These are phyloP conservation scores for Leptographium galeiforme DNA, from an alignment of 2,329 filamentous ascomycete species.

Conservation along the genomic window DNA sequence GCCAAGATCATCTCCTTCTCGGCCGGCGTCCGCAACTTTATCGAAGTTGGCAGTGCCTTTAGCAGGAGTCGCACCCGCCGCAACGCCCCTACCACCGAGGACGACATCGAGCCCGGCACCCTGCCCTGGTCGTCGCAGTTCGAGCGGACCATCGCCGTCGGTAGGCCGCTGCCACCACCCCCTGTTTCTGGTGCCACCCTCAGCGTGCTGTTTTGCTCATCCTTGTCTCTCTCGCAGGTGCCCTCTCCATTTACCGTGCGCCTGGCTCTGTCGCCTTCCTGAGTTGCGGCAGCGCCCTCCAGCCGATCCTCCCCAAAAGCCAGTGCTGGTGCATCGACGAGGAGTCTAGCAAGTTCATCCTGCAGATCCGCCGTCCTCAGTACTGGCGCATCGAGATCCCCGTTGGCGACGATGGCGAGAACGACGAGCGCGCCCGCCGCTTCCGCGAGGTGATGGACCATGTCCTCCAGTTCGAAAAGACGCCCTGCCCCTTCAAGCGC, in stretches of 20 bases:
- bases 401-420: slow-evolving; percentile 41
- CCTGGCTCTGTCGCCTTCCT: slow-evolving; percentile 79
- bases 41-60: slow-evolving; percentile 18
- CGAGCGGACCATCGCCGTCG: slow-evolving; percentile 69
- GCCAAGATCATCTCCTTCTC: slow-evolving; percentile 53
- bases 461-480: slow-evolving; percentile 76
- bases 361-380: slow-evolving; percentile 68
- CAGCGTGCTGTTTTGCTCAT: background rate
- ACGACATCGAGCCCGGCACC: slow-evolving; percentile 42
- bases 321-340: slow-evolving; percentile 92
- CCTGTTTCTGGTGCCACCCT: background rate
- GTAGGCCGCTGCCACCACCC: slow-evolving; percentile 27
- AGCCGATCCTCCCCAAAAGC: slow-evolving; percentile 77
- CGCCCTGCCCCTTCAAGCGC: slow-evolving; percentile 71
- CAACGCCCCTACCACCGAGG: slow-evolving; percentile 9
- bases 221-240: slow-evolving; percentile 31
- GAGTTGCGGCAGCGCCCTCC: slow-evolving; percentile 69
- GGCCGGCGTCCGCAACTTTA: slow-evolving; percentile 20
- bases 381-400: slow-evolving; percentile 89
- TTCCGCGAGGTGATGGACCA: slow-evolving; percentile 58
- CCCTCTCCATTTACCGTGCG: slow-evolving; percentile 72
- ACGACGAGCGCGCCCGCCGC: slow-evolving; percentile 48
- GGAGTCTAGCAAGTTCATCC: slow-evolving; percentile 65
- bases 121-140: slow-evolving; percentile 62
- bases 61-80: slow-evolving; percentile 10